These are phyloP conservation scores for Leishmania turanica DNA, from an alignment of 208 protist genomes.

Conservation along the genomic window DNA sequence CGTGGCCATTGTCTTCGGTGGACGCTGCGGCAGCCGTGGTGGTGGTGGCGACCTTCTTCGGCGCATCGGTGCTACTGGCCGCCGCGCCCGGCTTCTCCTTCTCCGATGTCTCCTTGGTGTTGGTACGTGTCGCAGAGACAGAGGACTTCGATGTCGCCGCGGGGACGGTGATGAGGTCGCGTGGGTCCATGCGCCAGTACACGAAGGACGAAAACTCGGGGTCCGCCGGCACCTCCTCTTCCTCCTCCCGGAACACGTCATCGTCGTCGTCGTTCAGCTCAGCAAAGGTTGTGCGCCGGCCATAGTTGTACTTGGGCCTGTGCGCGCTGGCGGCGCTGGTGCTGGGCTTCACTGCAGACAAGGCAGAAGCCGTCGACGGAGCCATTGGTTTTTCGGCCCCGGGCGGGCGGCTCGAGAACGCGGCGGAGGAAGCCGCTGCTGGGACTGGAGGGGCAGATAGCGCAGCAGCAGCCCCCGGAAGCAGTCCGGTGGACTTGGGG, in stretches of 20 bases:
- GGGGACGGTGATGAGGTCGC: constrained; percentile 32
- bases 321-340: not conserved
- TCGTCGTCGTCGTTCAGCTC: not conserved
- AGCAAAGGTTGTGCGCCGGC: not conserved
- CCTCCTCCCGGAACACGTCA: not conserved
- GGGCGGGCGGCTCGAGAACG: not conserved
- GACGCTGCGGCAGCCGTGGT: not conserved
- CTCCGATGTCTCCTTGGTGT: not conserved
- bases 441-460: not conserved
- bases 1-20: not conserved
- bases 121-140: not conserved
- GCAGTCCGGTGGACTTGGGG: not conserved
- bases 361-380: not conserved
- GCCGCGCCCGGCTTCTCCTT: not conserved
- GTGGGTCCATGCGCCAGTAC: constrained; percentile 82
- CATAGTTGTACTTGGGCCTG: constrained; percentile 19
- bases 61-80: no score
- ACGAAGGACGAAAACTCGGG: constrained; percentile 75
- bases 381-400: not conserved
- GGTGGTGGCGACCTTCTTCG: not conserved
- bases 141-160: not conserved
- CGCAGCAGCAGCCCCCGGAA: not conserved
- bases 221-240: constrained; percentile 49
- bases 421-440: not conserved
- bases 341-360: not conserved